Evolutionary conservation across 116 monocot genomes (phyloP).

Genomic region (Papilionanthe hybrid): DNA sequence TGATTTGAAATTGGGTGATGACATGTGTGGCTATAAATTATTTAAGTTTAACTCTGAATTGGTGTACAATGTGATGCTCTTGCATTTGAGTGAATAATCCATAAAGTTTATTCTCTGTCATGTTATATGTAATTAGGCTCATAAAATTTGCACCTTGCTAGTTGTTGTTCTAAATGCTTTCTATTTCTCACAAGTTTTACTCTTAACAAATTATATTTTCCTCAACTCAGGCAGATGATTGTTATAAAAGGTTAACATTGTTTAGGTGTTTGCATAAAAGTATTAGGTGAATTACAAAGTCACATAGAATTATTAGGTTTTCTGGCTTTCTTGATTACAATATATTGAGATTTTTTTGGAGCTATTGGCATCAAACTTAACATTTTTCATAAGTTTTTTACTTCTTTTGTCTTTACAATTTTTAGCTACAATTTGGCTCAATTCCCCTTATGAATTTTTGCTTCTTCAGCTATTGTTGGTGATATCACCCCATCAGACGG

Average conservation of each 20-base stretch:
- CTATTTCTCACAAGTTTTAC: background rate
- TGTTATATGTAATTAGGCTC: background rate
- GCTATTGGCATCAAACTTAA: too few species aligned
- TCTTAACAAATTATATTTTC: background rate
- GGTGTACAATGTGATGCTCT: background rate
- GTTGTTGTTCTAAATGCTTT: background rate
- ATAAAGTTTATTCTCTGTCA: background rate
- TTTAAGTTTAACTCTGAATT: too few species aligned
- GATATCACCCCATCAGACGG: conserved; percentile 89
- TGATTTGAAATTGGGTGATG: too few species aligned
- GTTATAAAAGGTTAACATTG: background rate
- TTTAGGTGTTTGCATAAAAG: background rate
- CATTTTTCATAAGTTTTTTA: background rate
- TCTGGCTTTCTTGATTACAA: too few species aligned
- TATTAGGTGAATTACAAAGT: too few species aligned
- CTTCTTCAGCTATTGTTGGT: conserved; percentile 76
- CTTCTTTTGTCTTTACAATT: background rate
- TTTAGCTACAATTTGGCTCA: background rate
- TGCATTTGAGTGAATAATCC: background rate
- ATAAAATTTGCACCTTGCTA: background rate
- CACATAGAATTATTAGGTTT: too few species aligned
- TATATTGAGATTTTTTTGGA: too few species aligned
- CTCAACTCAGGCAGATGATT: background rate
- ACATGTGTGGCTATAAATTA: too few species aligned
- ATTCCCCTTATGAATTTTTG: background rate